Conservation (phyloP, 768 basidiomycete species). For the Mycena epipterygia region DNA sequence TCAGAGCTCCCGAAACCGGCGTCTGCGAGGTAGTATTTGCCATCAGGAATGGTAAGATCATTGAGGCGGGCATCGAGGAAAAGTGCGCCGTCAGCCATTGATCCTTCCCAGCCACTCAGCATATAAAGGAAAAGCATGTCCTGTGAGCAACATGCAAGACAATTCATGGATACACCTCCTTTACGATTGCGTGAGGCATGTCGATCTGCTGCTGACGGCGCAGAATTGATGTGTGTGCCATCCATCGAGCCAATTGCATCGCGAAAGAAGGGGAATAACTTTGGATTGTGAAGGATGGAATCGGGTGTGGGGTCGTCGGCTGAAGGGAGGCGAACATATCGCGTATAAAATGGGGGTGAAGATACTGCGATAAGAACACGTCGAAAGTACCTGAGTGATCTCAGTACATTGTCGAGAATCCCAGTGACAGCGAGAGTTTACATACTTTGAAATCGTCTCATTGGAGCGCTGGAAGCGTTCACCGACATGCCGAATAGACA, state of each 20-base stretch:
- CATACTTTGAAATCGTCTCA: conserved; percentile 33
- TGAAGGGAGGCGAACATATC: conserved; percentile 37
- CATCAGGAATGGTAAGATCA: conserved; percentile 12
- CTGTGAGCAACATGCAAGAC: conserved; percentile 40
- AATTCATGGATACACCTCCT: conserved; percentile 44
- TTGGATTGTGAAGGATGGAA: conserved; percentile 44
- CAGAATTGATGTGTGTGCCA: conserved; percentile 47
- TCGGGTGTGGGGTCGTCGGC: conserved; percentile 33
- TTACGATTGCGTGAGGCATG: conserved; percentile 38
- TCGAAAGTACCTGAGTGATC: conserved; percentile 44
- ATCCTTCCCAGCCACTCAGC: conserved; percentile 44
- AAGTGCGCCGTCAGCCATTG: conserved; percentile 30
- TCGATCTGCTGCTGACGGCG: conserved; percentile 31
- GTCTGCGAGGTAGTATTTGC: conserved; percentile 35
- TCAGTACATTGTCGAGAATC: neutral
- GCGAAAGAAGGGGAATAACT: conserved; percentile 50
- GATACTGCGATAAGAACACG: conserved; percentile 42
- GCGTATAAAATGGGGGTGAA: conserved; percentile 42
- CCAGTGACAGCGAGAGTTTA: neutral
- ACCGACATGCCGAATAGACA: conserved; percentile 35
- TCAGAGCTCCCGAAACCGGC: conserved; percentile 35
- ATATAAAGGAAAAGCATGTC: conserved; percentile 42
- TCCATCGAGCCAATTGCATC: conserved; percentile 49
- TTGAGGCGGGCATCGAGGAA: conserved; percentile 35
- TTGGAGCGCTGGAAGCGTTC: conserved; percentile 33